These are phyloP conservation scores for Neonectria punicea DNA, from an alignment of 2,329 filamentous ascomycete genomes.

Conservation along the genomic window DNA sequence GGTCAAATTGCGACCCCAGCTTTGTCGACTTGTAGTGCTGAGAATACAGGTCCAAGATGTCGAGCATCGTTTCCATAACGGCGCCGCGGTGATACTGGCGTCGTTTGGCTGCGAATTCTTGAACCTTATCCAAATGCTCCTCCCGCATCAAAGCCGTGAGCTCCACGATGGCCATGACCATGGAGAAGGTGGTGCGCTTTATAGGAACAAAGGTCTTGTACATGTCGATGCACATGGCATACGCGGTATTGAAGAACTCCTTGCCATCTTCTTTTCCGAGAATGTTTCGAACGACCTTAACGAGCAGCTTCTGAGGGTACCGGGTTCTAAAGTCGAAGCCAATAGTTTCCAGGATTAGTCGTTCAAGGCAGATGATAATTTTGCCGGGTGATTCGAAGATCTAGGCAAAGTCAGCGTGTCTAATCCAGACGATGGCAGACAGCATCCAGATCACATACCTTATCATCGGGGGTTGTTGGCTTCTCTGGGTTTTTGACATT, in stretches of 20 bases:
- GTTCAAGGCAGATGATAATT: slow-evolving; percentile 87
- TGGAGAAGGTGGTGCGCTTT: slow-evolving; percentile 87
- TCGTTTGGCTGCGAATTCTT: slow-evolving; percentile 60
- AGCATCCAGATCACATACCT: slow-evolving; percentile 58
- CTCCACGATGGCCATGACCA: slow-evolving; percentile 85
- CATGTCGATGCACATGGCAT: slow-evolving; percentile 85
- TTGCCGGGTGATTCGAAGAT: slow-evolving; percentile 83
- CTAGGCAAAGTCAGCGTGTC: slow-evolving; percentile 54
- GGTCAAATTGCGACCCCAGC: slow-evolving; percentile 76
- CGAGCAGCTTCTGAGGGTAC: slow-evolving; percentile 84
- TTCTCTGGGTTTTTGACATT: slow-evolving; percentile 79
- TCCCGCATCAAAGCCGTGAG: slow-evolving; percentile 74
- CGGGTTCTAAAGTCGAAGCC: slow-evolving; percentile 94
- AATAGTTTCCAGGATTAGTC: slow-evolving; percentile 90
- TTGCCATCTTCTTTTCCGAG: slow-evolving; percentile 55
- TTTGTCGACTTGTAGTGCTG: slow-evolving; percentile 81
- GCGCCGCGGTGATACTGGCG: slow-evolving; percentile 59
- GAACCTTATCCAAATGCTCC: slow-evolving; percentile 61
- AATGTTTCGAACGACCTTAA: slow-evolving; percentile 78
- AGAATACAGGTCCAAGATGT: slow-evolving; percentile 91
- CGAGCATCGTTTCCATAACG: slow-evolving; percentile 82
- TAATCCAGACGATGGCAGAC: too few relatives aligned
- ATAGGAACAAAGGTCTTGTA: slow-evolving; percentile 94
- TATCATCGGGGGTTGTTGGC: slow-evolving; percentile 83
- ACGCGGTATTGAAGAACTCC: slow-evolving; percentile 74